Conservation (phyloP, 2,329 filamentous ascomycete genomes). For the Didymella sp. region DNA sequence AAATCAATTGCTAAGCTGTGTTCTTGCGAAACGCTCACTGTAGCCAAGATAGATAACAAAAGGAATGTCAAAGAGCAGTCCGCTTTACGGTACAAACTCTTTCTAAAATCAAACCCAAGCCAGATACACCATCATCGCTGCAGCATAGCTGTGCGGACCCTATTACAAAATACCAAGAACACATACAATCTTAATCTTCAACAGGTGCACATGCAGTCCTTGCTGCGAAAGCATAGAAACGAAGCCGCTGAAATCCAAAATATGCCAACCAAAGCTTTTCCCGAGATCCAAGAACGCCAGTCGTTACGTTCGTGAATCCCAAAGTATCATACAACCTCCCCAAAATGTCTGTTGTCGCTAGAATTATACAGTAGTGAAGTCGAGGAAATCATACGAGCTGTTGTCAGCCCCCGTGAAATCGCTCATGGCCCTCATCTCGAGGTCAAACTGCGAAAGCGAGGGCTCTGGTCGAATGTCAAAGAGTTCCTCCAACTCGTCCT, state of each 20-base stretch:
- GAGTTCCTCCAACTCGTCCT: constrained; percentile 45
- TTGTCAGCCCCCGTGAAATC: constrained; percentile 44
- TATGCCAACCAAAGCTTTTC: constrained; percentile 6
- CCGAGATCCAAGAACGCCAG: constrained; percentile 28
- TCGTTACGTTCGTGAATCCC: constrained; percentile 39
- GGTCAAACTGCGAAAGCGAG: constrained; percentile 47
- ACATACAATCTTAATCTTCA: constrained; percentile 12
- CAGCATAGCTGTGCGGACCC: constrained; percentile 17
- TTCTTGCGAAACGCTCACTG: neutral
- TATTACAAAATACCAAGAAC: constrained; percentile 13
- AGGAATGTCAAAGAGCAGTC: constrained; percentile 12
- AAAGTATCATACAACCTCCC: constrained; percentile 41
- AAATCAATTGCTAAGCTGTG: constrained; percentile 4
- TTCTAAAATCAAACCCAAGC: neutral
- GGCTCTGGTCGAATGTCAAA: constrained; percentile 43
- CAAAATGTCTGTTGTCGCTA: constrained; percentile 4
- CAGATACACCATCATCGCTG: constrained; percentile 16
- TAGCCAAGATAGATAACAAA: neutral
- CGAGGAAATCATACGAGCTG: constrained; percentile 43
- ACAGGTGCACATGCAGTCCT: constrained; percentile 17
- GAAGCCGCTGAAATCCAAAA: constrained; percentile 19
- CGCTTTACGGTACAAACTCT: constrained; percentile 6
- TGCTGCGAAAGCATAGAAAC: constrained; percentile 15
- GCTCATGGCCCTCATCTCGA: constrained; percentile 50
- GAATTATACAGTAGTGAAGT: constrained; percentile 41